These are phyloP conservation scores for Auricularia heimuer DNA, from an alignment of 768 basidiomycete species.

Conservation along the genomic window DNA sequence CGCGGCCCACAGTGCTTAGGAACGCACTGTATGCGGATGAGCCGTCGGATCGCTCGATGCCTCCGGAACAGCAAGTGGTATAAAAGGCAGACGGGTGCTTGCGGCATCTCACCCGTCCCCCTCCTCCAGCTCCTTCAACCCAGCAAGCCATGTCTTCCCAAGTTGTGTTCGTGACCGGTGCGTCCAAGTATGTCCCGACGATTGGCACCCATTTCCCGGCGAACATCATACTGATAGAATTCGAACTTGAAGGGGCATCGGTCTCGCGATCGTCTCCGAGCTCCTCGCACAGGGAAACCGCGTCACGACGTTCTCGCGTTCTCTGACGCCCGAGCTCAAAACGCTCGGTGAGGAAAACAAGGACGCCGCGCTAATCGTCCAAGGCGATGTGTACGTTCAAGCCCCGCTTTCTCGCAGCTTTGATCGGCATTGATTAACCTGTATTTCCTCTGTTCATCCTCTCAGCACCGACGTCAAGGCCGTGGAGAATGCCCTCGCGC, in stretches of 20 bases:
- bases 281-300: conserved; percentile 54
- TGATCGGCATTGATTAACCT: too few species aligned
- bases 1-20: too few species aligned
- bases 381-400: conserved; percentile 70
- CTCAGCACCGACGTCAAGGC: conserved; percentile 51
- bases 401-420: neutral
- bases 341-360: conserved; percentile 32
- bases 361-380: conserved; percentile 38
- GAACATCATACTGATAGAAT: conserved; percentile 1
- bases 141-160: too few species aligned
- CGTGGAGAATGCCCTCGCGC: conserved; percentile 41
- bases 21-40: too few species aligned
- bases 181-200: conserved; percentile 49
- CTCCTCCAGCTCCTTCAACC: too few species aligned
- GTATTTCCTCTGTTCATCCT: too few species aligned
- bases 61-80: too few species aligned
- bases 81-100: too few species aligned
- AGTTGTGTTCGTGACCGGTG: conserved; percentile 68
- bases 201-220: neutral
- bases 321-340: conserved; percentile 51
- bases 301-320: conserved; percentile 71
- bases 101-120: too few species aligned
- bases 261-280: conserved; percentile 60
- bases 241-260: conserved; percentile 43
- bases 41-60: too few species aligned